These are phyloP conservation scores for Septoria linicola DNA, from an alignment of 2,329 filamentous ascomycete genomes.

Conservation along the genomic window DNA sequence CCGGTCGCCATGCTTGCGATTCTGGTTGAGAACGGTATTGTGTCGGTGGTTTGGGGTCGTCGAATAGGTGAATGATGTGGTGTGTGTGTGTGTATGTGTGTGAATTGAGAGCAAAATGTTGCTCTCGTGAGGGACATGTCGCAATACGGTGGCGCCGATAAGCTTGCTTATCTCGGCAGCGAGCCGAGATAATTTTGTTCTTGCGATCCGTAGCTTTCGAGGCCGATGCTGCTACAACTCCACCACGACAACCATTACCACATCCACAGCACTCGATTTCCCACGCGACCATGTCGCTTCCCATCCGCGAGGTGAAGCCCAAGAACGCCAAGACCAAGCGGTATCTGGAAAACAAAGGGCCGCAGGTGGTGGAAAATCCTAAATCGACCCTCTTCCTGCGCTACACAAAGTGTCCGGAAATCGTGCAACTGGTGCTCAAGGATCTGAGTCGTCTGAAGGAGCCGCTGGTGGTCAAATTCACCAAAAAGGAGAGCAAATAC, in stretches of 20 bases:
- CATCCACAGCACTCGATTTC: background rate
- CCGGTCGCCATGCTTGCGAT: conserved; percentile 26
- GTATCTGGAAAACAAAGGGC: conserved; percentile 87
- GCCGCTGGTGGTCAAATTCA: conserved; percentile 84
- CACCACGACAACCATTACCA: background rate
- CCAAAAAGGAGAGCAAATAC: conserved; percentile 94
- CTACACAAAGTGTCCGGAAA: conserved; percentile 78
- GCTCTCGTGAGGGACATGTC: no score
- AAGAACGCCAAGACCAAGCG: conserved; percentile 89
- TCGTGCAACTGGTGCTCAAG: conserved; percentile 77
- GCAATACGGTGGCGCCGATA: no score
- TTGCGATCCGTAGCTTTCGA: no score
- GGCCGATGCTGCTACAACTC: no score
- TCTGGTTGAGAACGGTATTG: conserved; percentile 4
- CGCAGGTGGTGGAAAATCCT: conserved; percentile 84
- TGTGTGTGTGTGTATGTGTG: no score
- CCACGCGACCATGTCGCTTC: conserved; percentile 28
- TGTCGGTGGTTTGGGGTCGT: conserved; percentile 3
- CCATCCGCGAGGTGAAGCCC: conserved; percentile 61
- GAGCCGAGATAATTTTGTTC: no score
- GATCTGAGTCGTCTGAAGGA: conserved; percentile 84
- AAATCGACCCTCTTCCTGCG: conserved; percentile 88
- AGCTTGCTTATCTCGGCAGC: no score
- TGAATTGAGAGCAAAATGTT: no score
- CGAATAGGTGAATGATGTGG: no score